Base-by-base conservation (phyloP, 495 filamentous ascomycete genomes). In the Trichoderma parareesei region DNA sequence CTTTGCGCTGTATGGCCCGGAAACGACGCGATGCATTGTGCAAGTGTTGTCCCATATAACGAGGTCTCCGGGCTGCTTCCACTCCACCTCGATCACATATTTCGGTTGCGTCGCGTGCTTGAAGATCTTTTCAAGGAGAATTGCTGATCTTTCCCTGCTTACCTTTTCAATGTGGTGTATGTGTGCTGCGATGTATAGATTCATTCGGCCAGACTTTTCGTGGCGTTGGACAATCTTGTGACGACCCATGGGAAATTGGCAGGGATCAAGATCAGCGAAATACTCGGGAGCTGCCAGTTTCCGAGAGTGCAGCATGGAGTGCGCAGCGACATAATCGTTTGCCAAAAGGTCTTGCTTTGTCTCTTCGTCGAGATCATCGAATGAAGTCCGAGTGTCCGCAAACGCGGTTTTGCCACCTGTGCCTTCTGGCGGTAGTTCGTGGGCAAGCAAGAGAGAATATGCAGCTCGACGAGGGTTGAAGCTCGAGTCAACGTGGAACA, bases 31-130 rank as follows among this genome's bases (percentile, higher is more conserved):
- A 68, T 87, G 85, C 75, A 85, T 73, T 41, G 82, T 80, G 37
- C 73, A 76, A 0, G 79, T 79, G 67, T 87, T 87, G 65, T 87
- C 85, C 85, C 85, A 88, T 33, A 85, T 78, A 8, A 86, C 71
- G 69, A 86, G 63, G 69, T 86, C 85, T 0, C 82, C 76, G 0
- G 70, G 64, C 11, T 75, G 65, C 53, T 79, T 63, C 83, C 85
- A 87, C 42, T 71, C 68, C 5, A 86, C 76, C 3, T 71, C 75
- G 6, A 82, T 53, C 1, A 74, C 72, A 69, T 82, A 82, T 63
- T 82, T 79, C 0, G 78, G 72, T 74, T 84, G 78, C 8, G 77
- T 81, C 2, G 76, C 75, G 65, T 83, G 82, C 3, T 64, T 64
- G 53, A 80, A 79, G 42, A 88, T 70, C 14, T 64, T 66, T 38